Evolutionary conservation across 192 early-diverging fungal species (phyloP).

Genomic region (Backusella circina): DNA sequence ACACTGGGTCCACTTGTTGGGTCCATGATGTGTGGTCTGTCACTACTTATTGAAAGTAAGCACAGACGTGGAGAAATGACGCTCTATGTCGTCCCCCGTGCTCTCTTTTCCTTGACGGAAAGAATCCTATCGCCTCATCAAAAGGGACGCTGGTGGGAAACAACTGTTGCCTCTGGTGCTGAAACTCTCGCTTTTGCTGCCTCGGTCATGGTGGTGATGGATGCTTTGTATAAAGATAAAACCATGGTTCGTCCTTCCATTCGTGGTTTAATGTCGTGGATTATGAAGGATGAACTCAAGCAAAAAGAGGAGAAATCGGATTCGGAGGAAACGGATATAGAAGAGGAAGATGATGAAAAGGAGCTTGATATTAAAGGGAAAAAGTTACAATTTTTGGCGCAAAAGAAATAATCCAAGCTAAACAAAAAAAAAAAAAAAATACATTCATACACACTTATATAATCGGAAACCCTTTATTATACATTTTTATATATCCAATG

Average conservation of each 20-base stretch:
- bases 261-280: constrained; percentile 51
- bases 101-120: constrained; percentile 46
- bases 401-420: neutral
- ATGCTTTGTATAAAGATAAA: constrained; percentile 41
- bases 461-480: neutral
- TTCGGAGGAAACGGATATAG: neutral
- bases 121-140: constrained; percentile 37
- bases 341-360: neutral
- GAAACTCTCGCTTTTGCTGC: constrained; percentile 50
- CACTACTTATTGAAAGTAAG: constrained; percentile 61
- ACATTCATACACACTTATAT: neutral
- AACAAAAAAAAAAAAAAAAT: neutral
- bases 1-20: constrained; percentile 49
- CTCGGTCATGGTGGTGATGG: constrained; percentile 47
- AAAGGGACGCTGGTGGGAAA: constrained; percentile 30
- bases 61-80: constrained; percentile 51
- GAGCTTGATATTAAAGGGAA: neutral
- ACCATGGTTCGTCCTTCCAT: constrained; percentile 50
- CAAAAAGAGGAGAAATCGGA: neutral
- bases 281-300: constrained; percentile 27
- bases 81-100: constrained; percentile 47
- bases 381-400: neutral
- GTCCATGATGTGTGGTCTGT: constrained; percentile 59
- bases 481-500: neutral
- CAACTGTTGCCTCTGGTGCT: constrained; percentile 16